Conservation (phyloP, 345 rosid genomes). For the Dipteronia dyeriana region DNA sequence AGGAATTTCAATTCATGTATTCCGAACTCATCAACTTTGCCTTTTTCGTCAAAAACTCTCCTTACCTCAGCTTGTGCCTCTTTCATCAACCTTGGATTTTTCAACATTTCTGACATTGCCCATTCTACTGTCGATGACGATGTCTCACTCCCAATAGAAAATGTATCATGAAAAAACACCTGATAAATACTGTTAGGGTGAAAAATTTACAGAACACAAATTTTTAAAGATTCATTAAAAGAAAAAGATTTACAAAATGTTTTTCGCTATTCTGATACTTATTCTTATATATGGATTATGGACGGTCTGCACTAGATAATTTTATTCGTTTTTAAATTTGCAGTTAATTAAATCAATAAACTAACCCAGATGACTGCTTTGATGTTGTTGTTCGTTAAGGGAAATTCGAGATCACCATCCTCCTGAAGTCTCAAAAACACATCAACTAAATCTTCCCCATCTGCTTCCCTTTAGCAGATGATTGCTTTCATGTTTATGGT, state of each 20-base stretch:
- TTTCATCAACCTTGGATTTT: slow-evolving; percentile 22
- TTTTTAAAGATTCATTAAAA: too few relatives aligned
- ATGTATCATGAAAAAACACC: slow-evolving; percentile 16
- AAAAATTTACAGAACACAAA: too few relatives aligned
- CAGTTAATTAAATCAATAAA: not conserved
- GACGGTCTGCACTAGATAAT: too few relatives aligned
- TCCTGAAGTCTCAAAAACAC: slow-evolving; percentile 16
- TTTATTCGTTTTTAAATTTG: too few relatives aligned
- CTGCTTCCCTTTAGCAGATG: not conserved
- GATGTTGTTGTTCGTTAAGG: not conserved
- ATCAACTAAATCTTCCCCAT: slow-evolving; percentile 25
- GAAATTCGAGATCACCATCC: slow-evolving; percentile 8
- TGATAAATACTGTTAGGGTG: too few relatives aligned
- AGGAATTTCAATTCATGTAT: slow-evolving; percentile 16
- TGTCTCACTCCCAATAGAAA: slow-evolving; percentile 20
- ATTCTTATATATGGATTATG: too few relatives aligned
- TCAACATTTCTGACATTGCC: slow-evolving; percentile 26
- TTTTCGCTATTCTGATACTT: too few relatives aligned
- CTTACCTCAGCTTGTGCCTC: slow-evolving; percentile 21
- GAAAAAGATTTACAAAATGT: not conserved
- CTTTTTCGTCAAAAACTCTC: not conserved
- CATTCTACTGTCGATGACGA: slow-evolving; percentile 19
- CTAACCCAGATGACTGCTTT: slow-evolving; percentile 16
- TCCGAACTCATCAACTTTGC: slow-evolving; percentile 4
- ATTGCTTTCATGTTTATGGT: too few relatives aligned